Percentiles rank a stretch among this genome's conserved stretches.
These are phyloP conservation scores for Xylaria sp. DNA, from an alignment of 2,329 filamentous ascomycete species.

Conservation along the genomic window DNA sequence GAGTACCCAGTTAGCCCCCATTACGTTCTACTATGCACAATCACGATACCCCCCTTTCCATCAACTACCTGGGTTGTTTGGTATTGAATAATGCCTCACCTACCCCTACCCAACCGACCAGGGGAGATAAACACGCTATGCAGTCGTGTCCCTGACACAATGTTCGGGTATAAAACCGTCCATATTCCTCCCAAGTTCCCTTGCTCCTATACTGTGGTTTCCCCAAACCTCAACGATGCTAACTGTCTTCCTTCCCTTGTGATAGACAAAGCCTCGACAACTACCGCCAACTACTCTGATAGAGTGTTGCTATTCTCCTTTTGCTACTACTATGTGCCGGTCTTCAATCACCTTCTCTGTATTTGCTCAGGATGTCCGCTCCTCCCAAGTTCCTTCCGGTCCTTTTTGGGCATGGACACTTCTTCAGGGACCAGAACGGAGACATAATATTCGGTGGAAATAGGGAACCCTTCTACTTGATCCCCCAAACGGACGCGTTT, in stretches of 20 bases:
- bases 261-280: neutral
- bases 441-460: neutral
- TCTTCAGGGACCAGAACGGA: slow-evolving; percentile 10
- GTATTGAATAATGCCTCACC: neutral
- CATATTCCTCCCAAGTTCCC: neutral
- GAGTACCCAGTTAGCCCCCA: neutral
- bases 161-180: no score
- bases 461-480: slow-evolving; percentile 11
- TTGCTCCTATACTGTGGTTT: neutral
- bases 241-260: neutral
- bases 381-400: slow-evolving; percentile 28
- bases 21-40: neutral
- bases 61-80: neutral
- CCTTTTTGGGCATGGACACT: slow-evolving; percentile 31
- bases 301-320: neutral
- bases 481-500: slow-evolving; percentile 21
- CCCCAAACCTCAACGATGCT: neutral
- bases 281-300: neutral
- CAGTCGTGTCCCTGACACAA: no score
- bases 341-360: neutral
- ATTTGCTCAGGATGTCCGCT: neutral
- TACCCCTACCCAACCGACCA: no score
- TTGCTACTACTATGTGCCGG: neutral
- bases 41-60: neutral
- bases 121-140: no score